These are phyloP conservation scores for Domatiomyces catenatus DNA, from an alignment of 2,329 filamentous ascomycete species.

Conservation along the genomic window DNA sequence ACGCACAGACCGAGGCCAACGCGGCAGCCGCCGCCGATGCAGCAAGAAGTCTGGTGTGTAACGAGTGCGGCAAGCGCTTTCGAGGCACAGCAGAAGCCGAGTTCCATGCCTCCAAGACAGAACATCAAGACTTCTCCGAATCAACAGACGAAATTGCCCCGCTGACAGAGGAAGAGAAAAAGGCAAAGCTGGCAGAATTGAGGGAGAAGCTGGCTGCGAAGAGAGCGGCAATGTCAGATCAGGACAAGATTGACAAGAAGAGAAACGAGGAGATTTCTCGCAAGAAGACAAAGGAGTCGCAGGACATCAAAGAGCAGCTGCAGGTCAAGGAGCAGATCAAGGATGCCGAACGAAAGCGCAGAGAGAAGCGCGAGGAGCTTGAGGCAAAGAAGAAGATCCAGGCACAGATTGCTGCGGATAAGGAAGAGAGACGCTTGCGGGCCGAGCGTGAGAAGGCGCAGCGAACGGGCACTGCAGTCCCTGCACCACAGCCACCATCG, in stretches of 20 bases:
- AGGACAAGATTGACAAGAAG: constrained; percentile 69
- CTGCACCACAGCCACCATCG: constrained; percentile 32
- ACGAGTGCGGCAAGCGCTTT: constrained; percentile 88
- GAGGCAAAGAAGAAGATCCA: constrained; percentile 80
- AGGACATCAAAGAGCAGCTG: constrained; percentile 81
- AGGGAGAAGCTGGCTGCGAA: constrained; percentile 58
- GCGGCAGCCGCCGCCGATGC: constrained; percentile 50
- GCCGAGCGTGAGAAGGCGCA: constrained; percentile 73
- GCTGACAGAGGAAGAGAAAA: constrained; percentile 82
- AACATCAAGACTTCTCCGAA: constrained; percentile 81
- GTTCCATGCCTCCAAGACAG: constrained; percentile 82
- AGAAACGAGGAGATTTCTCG: constrained; percentile 71
- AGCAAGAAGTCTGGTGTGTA: constrained; percentile 74
- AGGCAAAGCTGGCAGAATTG: constrained; percentile 60
- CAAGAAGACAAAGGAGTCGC: constrained; percentile 77
- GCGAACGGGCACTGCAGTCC: constrained; percentile 53
- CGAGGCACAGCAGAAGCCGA: constrained; percentile 65
- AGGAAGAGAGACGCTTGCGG: constrained; percentile 72
- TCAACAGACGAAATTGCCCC: constrained; percentile 85
- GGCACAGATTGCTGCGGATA: constrained; percentile 89
- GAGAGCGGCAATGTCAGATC: constrained; percentile 48
- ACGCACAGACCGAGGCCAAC: constrained; percentile 43
- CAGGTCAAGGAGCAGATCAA: constrained; percentile 81
- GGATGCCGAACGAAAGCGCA: constrained; percentile 69
- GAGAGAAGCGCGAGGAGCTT: constrained; percentile 72